A percentile compares a stretch with the other conserved stretches of the same genome.
These are phyloP conservation scores for Teratosphaeriaceae sp. DNA, from an alignment of 2,329 filamentous ascomycete genomes.

Conservation along the genomic window DNA sequence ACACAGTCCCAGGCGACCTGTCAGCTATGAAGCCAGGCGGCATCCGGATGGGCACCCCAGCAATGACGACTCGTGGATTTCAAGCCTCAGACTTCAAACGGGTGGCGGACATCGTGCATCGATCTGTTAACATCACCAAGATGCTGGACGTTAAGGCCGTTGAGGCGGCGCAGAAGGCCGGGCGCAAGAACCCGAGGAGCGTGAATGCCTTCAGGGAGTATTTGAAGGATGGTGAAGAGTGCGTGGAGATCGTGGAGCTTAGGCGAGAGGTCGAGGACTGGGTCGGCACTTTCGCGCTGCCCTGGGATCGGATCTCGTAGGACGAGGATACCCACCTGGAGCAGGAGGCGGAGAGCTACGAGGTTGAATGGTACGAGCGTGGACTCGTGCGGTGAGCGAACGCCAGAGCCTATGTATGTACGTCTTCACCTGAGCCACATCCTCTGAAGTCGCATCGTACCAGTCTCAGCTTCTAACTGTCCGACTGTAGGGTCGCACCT, in stretches of 20 bases:
- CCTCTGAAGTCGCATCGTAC: not conserved
- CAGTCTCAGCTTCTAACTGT: not conserved
- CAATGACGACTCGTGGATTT: conserved; percentile 97
- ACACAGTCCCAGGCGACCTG: conserved; percentile 92
- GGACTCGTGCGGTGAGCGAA: conserved; percentile 3
- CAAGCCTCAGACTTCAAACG: conserved; percentile 78
- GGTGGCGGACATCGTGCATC: conserved; percentile 79
- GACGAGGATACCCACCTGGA: not conserved
- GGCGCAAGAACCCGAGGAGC: conserved; percentile 58
- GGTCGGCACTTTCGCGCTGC: conserved; percentile 27
- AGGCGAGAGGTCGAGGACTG: conserved; percentile 70
- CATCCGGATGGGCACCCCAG: conserved; percentile 87
- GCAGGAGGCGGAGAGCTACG: not conserved
- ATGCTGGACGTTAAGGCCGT: conserved; percentile 67
- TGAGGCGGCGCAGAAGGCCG: conserved; percentile 60
- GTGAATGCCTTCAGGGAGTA: conserved; percentile 63
- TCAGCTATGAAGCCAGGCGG: conserved; percentile 91
- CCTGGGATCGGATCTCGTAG: conserved; percentile 11
- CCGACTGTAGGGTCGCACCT: not conserved
- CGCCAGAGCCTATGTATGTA: not conserved
- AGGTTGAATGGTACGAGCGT: conserved; percentile 2
- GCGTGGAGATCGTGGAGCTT: conserved; percentile 66
- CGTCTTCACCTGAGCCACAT: not conserved
- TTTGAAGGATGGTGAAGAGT: conserved; percentile 59
- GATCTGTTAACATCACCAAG: conserved; percentile 71